Evolutionary conservation across 225 moss, liverwort and hornwort genomes (phyloP).

Genomic region (Antitrichia curtipendula): DNA sequence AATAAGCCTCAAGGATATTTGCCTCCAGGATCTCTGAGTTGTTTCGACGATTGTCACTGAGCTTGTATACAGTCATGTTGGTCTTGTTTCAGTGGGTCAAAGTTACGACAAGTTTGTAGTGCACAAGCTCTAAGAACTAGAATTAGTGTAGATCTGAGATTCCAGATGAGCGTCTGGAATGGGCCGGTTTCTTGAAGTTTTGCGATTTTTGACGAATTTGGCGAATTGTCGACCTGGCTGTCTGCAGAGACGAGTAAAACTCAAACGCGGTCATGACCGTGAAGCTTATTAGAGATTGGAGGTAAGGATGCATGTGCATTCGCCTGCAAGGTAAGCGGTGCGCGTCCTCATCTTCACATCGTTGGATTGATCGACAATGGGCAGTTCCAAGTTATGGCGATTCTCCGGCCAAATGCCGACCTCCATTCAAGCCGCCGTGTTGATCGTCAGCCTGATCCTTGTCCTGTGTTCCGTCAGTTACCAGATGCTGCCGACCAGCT

Average conservation of each 20-base stretch:
- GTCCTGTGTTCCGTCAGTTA: slow-evolving; percentile 7
- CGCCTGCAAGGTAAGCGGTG: background rate
- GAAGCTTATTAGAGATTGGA: background rate
- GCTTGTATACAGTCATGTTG: background rate
- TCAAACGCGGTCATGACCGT: background rate
- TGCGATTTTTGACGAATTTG: background rate
- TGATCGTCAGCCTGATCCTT: slow-evolving; percentile 4
- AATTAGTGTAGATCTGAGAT: background rate
- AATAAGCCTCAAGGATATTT: background rate
- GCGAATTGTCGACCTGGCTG: background rate
- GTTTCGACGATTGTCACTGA: background rate
- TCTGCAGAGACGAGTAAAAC: background rate
- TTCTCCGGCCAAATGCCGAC: background rate
- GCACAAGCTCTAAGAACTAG: background rate
- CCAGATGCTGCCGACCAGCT: background rate
- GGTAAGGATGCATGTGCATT: background rate
- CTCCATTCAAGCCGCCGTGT: background rate
- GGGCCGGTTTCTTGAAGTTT: background rate
- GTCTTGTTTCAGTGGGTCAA: background rate
- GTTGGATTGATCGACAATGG: background rate
- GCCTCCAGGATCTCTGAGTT: background rate
- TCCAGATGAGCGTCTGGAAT: background rate
- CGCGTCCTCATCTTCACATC: background rate
- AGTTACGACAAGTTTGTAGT: background rate
- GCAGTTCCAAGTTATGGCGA: slow-evolving; percentile 4